These are phyloP conservation scores for Magnusiomyces ingens DNA, from an alignment of 1,139 yeast species.

Conservation along the genomic window DNA sequence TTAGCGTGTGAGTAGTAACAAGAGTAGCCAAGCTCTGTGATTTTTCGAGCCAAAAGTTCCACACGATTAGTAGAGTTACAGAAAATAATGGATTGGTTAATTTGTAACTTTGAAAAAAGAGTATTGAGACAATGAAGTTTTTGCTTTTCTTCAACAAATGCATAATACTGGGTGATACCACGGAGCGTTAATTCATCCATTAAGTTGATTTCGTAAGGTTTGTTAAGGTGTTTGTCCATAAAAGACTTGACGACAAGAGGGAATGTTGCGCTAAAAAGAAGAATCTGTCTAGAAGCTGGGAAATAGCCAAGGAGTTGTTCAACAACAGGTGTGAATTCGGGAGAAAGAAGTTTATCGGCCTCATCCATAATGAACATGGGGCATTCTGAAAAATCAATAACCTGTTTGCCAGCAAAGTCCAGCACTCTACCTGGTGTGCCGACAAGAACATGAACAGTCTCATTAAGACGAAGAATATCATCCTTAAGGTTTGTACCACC, in stretches of 20 bases:
- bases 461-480: conserved; percentile 87
- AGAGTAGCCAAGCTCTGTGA: conserved; percentile 92
- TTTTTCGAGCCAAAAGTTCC: conserved; percentile 88
- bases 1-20: conserved; percentile 96
- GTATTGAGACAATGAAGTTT: conserved; percentile 94
- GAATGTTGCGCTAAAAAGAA: conserved; percentile 91
- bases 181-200: conserved; percentile 96
- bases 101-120: conserved; percentile 84
- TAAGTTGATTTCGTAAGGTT: conserved; percentile 91
- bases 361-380: conserved; percentile 95
- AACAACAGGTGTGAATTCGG: conserved; percentile 82
- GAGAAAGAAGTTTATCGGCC: conserved; percentile 93
- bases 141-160: conserved; percentile 94
- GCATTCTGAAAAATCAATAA: conserved; percentile 84
- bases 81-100: conserved; percentile 92
- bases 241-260: conserved; percentile 89
- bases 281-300: conserved; percentile 75
- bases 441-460: conserved; percentile 84
- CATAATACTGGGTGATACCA: conserved; percentile 96
- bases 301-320: conserved; percentile 81
- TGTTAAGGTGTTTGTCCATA: conserved; percentile 83
- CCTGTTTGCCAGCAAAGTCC: conserved; percentile 82
- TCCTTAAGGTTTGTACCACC: conserved; percentile 96
- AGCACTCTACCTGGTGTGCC: conserved; percentile 97
- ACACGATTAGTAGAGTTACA: conserved; percentile 97